A percentile compares a stretch with the other conserved stretches of the same genome.
phyloP scores from a whole-genome alignment of 768 basidiomycete species.

The Suillus ampliporus region DNA sequence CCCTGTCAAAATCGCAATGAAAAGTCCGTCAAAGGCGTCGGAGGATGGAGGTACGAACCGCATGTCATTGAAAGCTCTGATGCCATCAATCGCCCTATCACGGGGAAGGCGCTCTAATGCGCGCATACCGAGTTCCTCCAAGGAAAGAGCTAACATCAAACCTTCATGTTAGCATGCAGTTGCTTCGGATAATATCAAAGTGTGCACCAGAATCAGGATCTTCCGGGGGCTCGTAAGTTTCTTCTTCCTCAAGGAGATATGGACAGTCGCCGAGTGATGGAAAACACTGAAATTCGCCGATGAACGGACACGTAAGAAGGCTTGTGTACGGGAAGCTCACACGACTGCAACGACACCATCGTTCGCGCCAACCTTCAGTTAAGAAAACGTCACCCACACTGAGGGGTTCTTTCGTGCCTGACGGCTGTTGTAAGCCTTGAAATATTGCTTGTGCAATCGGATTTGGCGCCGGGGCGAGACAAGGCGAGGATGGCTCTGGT shows the following conservation, averaged over 20 bases:
- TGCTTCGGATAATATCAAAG: neutral
- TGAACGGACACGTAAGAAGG: constrained; percentile 6
- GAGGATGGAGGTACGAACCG: constrained; percentile 50
- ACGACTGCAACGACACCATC: constrained; percentile 78
- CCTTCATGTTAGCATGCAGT: neutral
- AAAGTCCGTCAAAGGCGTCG: constrained; percentile 5
- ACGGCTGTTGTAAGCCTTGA: constrained; percentile 11
- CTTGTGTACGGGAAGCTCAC: constrained; percentile 43
- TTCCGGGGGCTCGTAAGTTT: constrained; percentile 84
- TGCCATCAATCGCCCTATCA: constrained; percentile 82
- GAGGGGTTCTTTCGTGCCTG: constrained; percentile 32
- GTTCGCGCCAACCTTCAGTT: constrained; percentile 69
- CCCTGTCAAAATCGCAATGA: constrained; percentile 45
- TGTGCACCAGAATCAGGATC: constrained; percentile 79
- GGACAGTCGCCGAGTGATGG: constrained; percentile 56
- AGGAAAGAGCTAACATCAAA: constrained; percentile 59
- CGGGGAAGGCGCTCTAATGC: constrained; percentile 76
- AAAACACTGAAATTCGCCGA: constrained; percentile 57
- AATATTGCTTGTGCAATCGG: constrained; percentile 52
- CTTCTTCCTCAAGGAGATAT: constrained; percentile 77
- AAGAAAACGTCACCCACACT: constrained; percentile 80
- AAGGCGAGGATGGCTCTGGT: constrained; percentile 42
- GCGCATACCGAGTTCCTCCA: constrained; percentile 85
- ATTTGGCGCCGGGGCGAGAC: constrained; percentile 62
- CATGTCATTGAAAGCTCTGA: constrained; percentile 84